Evolutionary conservation across 2,329 filamentous ascomycete genomes (phyloP).

Genomic region (Rhexocercosporidium sp.): DNA sequence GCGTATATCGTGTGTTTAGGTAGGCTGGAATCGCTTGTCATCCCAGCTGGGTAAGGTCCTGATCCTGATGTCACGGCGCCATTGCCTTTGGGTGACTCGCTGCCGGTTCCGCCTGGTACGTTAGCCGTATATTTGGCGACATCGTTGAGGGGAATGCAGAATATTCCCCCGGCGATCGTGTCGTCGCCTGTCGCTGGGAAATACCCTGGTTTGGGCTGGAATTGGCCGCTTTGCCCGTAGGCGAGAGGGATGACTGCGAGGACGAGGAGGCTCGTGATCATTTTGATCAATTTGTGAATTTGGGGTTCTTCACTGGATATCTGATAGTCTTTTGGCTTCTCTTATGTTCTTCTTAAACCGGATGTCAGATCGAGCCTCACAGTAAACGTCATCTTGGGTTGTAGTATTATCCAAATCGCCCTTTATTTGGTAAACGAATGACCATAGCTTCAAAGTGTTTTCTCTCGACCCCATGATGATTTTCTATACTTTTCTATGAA

Average conservation of each 20-base stretch:
- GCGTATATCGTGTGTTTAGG: slow-evolving; percentile 24
- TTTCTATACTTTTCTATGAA: too few relatives aligned
- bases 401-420: too few relatives aligned
- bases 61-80: slow-evolving; percentile 17
- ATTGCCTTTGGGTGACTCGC: slow-evolving; percentile 16
- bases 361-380: too few relatives aligned
- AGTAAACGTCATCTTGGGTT: too few relatives aligned
- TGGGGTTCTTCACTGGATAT: neutral
- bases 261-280: neutral
- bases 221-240: slow-evolving; percentile 7
- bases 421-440: too few relatives aligned
- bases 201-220: slow-evolving; percentile 11
- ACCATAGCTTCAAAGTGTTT: too few relatives aligned
- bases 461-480: too few relatives aligned
- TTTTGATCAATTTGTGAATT: neutral
- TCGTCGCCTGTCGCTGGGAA: slow-evolving; percentile 20
- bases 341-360: neutral
- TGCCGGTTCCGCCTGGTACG: neutral
- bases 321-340: neutral
- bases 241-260: neutral
- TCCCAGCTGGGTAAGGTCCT: slow-evolving; percentile 19
- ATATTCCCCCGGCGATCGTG: slow-evolving; percentile 19
- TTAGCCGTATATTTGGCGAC: slow-evolving; percentile 1
- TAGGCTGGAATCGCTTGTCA: slow-evolving; percentile 8
- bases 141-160: slow-evolving; percentile 9